Evolutionary conservation across 345 rosid species (phyloP).

Genomic region (Aethionema arabicum): DNA sequence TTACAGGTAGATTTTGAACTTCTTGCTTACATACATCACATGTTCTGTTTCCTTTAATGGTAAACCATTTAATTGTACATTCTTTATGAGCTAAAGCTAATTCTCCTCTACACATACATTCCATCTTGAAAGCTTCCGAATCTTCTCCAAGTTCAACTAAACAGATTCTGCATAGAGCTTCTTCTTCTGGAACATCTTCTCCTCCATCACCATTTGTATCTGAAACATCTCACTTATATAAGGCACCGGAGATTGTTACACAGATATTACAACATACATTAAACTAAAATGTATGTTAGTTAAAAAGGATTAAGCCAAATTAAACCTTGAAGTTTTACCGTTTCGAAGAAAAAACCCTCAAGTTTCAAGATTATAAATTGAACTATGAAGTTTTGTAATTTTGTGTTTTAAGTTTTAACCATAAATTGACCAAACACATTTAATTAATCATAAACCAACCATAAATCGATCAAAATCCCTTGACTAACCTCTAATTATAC

Average conservation of each 20-base stretch:
- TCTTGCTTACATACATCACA: constrained; percentile 98
- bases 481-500: no score
- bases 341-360: no score
- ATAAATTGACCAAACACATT: no score
- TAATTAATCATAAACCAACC: no score
- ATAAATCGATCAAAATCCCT: no score
- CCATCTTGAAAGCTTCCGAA: constrained; percentile 86
- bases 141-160: constrained; percentile 82
- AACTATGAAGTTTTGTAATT: no score
- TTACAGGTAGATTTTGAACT: constrained; percentile 86
- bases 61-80: constrained; percentile 95
- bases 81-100: constrained; percentile 88
- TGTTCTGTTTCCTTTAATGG: constrained; percentile 90
- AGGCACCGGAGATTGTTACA: constrained; percentile 44
- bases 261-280: background rate
- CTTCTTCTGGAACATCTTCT: constrained; percentile 86
- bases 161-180: constrained; percentile 96
- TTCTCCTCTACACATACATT: constrained; percentile 95
- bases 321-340: no score
- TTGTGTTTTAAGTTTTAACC: no score
- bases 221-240: constrained; percentile 71
- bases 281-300: background rate
- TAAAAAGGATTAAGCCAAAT: no score
- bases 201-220: constrained; percentile 57
- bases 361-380: no score